phyloP scores from a whole-genome alignment of 306 rosid species.

The Phaseolus lunatus region DNA sequence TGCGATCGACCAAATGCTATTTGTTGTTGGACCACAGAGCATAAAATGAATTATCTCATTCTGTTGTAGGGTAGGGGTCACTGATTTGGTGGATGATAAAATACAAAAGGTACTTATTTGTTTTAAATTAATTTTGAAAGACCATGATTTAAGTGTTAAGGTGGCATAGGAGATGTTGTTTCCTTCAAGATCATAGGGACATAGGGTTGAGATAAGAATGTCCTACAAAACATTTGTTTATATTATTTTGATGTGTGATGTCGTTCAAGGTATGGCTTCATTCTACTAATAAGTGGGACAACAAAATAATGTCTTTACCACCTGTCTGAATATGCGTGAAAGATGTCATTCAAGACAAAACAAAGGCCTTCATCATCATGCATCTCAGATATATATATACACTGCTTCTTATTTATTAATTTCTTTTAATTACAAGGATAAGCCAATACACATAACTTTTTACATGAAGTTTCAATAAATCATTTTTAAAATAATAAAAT shows the following conservation, averaged over 20 bases:
- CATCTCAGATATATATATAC: background rate
- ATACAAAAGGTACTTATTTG: no score
- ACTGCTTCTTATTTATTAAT: background rate
- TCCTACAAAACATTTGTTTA: background rate
- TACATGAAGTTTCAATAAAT: no score
- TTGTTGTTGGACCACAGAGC: background rate
- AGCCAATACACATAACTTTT: no score
- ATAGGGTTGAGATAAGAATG: slow-evolving; percentile 10
- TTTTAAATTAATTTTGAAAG: no score
- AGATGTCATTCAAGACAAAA: background rate
- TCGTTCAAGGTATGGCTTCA: background rate
- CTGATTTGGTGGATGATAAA: background rate
- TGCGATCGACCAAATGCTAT: background rate
- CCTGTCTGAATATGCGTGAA: slow-evolving; percentile 8
- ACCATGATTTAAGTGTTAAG: background rate
- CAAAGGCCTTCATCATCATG: background rate
- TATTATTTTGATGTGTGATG: background rate
- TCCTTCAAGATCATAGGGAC: background rate
- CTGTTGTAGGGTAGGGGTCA: background rate
- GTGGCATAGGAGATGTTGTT: background rate
- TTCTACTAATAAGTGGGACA: background rate
- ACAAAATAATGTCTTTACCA: background rate
- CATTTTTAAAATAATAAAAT: no score
- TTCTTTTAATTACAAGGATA: background rate
- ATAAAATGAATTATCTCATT: slow-evolving; percentile 25